These are phyloP conservation scores for Aspergillus sclerotioniger DNA, from an alignment of 495 filamentous ascomycete genomes.

Conservation along the genomic window DNA sequence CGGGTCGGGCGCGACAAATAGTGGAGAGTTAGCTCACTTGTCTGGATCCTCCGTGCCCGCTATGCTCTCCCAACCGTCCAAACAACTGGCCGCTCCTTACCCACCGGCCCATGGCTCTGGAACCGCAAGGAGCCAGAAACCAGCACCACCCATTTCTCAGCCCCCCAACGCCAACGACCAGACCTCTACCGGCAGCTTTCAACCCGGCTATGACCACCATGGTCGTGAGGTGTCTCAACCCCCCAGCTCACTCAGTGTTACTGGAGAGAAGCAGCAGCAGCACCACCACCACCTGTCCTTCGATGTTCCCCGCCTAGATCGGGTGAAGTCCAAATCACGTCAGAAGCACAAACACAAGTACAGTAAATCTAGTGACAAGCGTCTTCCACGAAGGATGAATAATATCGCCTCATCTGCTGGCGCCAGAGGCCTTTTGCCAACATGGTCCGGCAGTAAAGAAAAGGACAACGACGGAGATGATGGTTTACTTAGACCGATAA, in stretches of 20 bases:
- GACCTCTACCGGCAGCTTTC: background rate
- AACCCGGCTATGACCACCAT: slow-evolving; percentile 7
- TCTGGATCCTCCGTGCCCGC: slow-evolving; percentile 12
- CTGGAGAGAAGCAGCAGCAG: slow-evolving; percentile 16
- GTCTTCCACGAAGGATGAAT: slow-evolving; percentile 39
- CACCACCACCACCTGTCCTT: slow-evolving; percentile 20
- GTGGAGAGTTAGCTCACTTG: background rate
- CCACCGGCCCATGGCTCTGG: slow-evolving; percentile 32
- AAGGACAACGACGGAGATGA: slow-evolving; percentile 37
- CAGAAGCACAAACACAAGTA: slow-evolving; percentile 34
- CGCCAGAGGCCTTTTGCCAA: slow-evolving; percentile 35
- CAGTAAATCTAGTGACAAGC: slow-evolving; percentile 38
- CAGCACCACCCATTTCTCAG: slow-evolving; percentile 11
- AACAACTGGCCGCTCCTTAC: slow-evolving; percentile 20
- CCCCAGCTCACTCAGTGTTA: background rate
- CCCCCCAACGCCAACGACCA: slow-evolving; percentile 16
- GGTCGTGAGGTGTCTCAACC: background rate
- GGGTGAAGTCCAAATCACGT: slow-evolving; percentile 21
- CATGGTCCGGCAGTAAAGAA: slow-evolving; percentile 32
- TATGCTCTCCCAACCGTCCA: slow-evolving; percentile 12
- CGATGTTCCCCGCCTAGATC: slow-evolving; percentile 22
- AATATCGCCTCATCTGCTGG: slow-evolving; percentile 36
- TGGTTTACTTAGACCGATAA: slow-evolving; percentile 33
- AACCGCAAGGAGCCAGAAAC: slow-evolving; percentile 14
- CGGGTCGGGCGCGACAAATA: slow-evolving; percentile 19